A percentile compares a stretch with the other conserved stretches of the same genome.
Evolutionary conservation across 805 yeast species (phyloP).

Genomic region (Candida sonorensis): DNA sequence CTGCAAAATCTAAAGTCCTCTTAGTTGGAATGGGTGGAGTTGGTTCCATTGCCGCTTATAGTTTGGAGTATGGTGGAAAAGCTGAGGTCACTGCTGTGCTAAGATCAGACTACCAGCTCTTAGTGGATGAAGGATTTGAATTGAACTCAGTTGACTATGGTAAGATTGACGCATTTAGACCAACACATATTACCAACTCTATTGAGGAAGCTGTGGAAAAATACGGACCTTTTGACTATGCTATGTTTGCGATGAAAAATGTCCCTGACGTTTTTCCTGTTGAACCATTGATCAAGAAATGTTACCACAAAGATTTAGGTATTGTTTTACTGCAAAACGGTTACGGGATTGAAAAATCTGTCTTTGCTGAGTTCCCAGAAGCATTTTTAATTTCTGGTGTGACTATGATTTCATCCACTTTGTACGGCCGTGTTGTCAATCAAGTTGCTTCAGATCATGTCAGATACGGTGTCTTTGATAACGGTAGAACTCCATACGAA

Average conservation of each 20-base stretch:
- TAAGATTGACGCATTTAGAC: constrained; percentile 43
- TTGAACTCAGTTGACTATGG: constrained; percentile 64
- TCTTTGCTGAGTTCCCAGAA: constrained; percentile 27
- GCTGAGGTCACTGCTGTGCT: constrained; percentile 55
- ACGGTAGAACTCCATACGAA: constrained; percentile 20
- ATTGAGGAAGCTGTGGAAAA: constrained; percentile 39
- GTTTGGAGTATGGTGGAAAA: constrained; percentile 41
- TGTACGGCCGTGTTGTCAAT: constrained; percentile 24
- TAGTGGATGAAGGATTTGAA: constrained; percentile 45
- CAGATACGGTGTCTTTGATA: constrained; percentile 31
- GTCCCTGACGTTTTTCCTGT: constrained; percentile 54
- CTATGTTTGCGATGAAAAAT: constrained; percentile 56
- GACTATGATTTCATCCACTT: constrained; percentile 29
- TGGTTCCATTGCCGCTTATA: constrained; percentile 69
- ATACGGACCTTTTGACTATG: constrained; percentile 41
- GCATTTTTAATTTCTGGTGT: constrained; percentile 34
- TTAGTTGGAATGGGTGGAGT: constrained; percentile 84
- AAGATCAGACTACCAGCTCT: constrained; percentile 56
- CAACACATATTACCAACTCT: constrained; percentile 34
- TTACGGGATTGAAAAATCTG: constrained; percentile 30
- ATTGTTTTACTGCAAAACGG: constrained; percentile 36
- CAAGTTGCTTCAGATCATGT: constrained; percentile 30
- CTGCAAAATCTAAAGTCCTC: constrained; percentile 34
- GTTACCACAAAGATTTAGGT: constrained; percentile 24
- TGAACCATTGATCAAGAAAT: constrained; percentile 27